Evolutionary conservation across 139 green algal species (phyloP).

Genomic region (Closterium sp.): DNA sequence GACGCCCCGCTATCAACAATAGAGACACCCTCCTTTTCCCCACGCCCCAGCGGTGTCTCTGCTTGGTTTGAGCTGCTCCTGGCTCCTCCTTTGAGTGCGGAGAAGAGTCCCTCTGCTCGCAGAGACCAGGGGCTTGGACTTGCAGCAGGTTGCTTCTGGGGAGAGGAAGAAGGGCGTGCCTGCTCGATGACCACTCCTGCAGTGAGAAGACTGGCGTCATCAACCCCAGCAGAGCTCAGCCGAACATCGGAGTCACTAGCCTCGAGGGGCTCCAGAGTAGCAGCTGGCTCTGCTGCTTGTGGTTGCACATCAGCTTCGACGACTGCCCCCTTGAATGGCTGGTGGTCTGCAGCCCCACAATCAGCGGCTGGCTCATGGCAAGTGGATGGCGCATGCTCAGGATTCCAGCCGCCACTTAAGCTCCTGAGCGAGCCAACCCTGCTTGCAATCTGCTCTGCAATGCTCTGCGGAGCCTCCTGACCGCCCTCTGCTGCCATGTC

Average conservation of each 20-base stretch:
- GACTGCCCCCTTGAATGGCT: not conserved
- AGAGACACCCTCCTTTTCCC: not conserved
- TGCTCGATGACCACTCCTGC: not conserved
- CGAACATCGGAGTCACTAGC: not conserved
- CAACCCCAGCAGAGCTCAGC: not conserved
- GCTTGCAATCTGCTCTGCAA: not conserved
- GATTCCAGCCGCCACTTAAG: not conserved
- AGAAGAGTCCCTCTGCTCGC: not conserved
- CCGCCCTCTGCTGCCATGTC: not conserved
- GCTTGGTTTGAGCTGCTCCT: not conserved
- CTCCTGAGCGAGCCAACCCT: not conserved
- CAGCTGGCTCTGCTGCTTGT: not conserved
- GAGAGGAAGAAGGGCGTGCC: not conserved
- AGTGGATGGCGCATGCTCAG: not conserved
- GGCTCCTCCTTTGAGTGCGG: not conserved
- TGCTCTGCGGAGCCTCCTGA: not conserved
- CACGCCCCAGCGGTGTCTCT: not conserved
- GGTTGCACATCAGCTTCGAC: not conserved
- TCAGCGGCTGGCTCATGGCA: not conserved
- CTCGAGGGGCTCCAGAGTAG: not conserved
- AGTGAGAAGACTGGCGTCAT: not conserved
- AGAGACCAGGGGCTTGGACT: not conserved
- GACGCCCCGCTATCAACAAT: not conserved
- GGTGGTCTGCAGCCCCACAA: not conserved
- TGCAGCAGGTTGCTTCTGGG: not conserved